Base-by-base conservation (phyloP, 176 grass and related monocot species). In the Aegilops longissima region DNA sequence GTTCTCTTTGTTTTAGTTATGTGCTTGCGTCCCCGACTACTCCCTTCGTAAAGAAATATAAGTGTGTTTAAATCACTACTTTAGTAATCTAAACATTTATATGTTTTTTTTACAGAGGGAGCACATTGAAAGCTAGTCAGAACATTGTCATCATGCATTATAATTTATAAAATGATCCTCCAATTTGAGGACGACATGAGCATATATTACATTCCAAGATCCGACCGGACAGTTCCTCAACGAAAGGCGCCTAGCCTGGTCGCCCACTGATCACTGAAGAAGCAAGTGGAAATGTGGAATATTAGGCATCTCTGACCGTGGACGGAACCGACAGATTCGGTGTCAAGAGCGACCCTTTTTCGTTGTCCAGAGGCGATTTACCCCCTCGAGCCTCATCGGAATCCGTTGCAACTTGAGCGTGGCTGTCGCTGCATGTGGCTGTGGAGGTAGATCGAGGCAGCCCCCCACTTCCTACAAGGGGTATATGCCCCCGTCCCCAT, bases 391-490 rank as follows among this genome's bases (percentile, higher is more conserved):
- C 56, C 66, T 83, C 80, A 73, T 87, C 84, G 83, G 21, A 44
- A 24, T 83, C 38, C 30, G 84, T 4, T 64, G 79, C 89, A 36
- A 83, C 38, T 83, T 83, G 72, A 52, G 23, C 51, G 64, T 23
- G 64, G 54, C 45, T 42, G 72, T 31, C 33, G 84, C 54, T 13
- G 66, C 89, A 87, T 80, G 85, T 87, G 84, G 58, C 36, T 9
- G 42, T 72, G 80, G 66, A 86, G 64, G 27, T 66, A 34, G 73
- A 76, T 34, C 33, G 33, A 1, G 11, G 36, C 54, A 73, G 67
- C 84, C 77, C 66, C 80, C 30, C 30, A 72, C 80, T 87, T 80
- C 58, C 75, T 66, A 73, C 80, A 87, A 86, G 79, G 71, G 84
- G 89, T 86, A 82, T 76, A 62, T 56, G 52, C 52, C 52, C 51